Conservation (phyloP, 148 eudicot species). For the Silene latifolia region DNA sequence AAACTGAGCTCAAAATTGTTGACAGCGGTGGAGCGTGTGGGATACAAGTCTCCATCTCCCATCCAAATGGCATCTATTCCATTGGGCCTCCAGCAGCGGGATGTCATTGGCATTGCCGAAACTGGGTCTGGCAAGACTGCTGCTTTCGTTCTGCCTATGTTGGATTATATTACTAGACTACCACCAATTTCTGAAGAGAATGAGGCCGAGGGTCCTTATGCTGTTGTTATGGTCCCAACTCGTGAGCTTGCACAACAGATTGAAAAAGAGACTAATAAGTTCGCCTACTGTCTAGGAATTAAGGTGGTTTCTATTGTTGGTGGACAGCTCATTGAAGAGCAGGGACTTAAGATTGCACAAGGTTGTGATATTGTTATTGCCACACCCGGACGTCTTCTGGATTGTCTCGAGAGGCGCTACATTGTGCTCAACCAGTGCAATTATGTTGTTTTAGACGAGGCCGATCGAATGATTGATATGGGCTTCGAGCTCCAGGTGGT, state of each 20-base stretch:
- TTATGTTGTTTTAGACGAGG: slow-evolving; percentile 84
- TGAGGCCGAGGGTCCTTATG: slow-evolving; percentile 83
- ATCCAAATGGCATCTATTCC: slow-evolving; percentile 68
- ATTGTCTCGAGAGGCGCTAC: slow-evolving; percentile 65
- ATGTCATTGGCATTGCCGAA: slow-evolving; percentile 60
- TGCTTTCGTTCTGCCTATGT: slow-evolving; percentile 64
- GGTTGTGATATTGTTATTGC: slow-evolving; percentile 89
- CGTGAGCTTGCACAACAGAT: slow-evolving; percentile 88
- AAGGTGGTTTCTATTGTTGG: slow-evolving; percentile 85
- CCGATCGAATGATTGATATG: slow-evolving; percentile 87
- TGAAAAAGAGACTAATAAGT: slow-evolving; percentile 74
- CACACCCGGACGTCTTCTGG: slow-evolving; percentile 75
- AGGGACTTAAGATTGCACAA: slow-evolving; percentile 74
- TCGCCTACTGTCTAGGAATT: slow-evolving; percentile 65
- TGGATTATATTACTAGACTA: slow-evolving; percentile 52
- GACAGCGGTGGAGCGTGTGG: slow-evolving; percentile 67
- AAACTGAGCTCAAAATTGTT: slow-evolving; percentile 51
- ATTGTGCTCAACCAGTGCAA: slow-evolving; percentile 74
- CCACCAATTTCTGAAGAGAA: slow-evolving; percentile 57
- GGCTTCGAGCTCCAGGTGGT: slow-evolving; percentile 80
- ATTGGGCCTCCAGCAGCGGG: slow-evolving; percentile 55
- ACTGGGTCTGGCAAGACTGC: slow-evolving; percentile 66
- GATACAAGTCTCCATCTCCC: slow-evolving; percentile 54
- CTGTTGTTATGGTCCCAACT: slow-evolving; percentile 89
- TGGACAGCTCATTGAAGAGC: slow-evolving; percentile 83